Evolutionary conservation across 1,284 basidiomycete genomes (phyloP), one percentile per base, ranked within the genome.

Genomic region (Moniliophthora roreri): DNA sequence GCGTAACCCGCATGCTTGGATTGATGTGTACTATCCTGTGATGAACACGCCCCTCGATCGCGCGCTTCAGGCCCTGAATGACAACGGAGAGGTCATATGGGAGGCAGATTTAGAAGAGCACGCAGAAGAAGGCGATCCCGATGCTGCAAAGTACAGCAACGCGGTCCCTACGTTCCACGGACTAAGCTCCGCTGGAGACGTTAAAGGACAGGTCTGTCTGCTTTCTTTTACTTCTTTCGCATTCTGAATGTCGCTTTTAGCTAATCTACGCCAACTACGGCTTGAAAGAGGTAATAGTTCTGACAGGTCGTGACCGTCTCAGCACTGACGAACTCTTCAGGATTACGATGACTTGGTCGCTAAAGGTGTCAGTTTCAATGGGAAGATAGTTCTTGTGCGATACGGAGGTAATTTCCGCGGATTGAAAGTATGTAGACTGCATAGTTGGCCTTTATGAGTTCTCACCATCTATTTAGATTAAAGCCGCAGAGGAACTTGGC

Each of bases 201-300:
- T 76, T 16, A 68, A 76, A 39, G 93, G 90, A 1, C 77, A 80
- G 32, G 50, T 60, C 45, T 16, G 54, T 35, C 13, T 16, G 16
- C 13, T 13, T 11, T 8, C 7, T n/a, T 26, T 35, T 1, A 18
- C 39, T 9, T 4, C 16, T 9, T 21, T 16, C 2, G 1, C 23
- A 4, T 35, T n/a, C 26, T 11, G 16, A 40, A 16, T 40, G 28
- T 35, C 34, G 9, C 21, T 16, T 5, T 32, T 18, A 75, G 63
- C 74, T 94, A 20, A 78, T 97, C 11, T 95, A 93, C 61, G 95
- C 83, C 0, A 87, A 91, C 58, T 92, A 93, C 57, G 93, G 94
- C 1, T 74, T 74, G 4, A 89, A 89, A 68, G 79, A 85, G 60
- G 81, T 71, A 54, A n/a, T n/a, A 41, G 65, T 59, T 4, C 42